Evolutionary conservation across 108 stramenopile genomes (phyloP), one percentile per base, ranked within the genome.

Genomic region (Thalassiosira profunda): DNA sequence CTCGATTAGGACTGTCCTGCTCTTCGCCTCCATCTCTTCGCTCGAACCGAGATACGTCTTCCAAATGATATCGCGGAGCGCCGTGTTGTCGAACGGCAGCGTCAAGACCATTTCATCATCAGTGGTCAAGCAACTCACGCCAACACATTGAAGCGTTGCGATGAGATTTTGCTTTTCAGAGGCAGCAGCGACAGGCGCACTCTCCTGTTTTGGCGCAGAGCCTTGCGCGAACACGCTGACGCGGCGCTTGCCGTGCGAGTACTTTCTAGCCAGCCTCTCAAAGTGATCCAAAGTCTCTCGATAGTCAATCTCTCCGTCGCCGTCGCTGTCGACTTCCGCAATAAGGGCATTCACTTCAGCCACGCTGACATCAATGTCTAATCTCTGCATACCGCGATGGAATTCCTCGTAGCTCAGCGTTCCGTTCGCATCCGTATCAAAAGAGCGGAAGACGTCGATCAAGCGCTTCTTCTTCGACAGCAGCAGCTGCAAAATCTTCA

Each of bases 31-130:
- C 31, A 51, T 38, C 65, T 38, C 61, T 49, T 20, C n/a, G n/a
- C n/a, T 53, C 9, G 55, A 29, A 15, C 9, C 23, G 5, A 87
- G 64, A 52, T 83, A 87, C 28, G 45, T 61, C 33, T 59, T 55
- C 56, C 70, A 74, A 33, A 87, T 66, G 2, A 61, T 61, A 30
- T 82, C 31, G 30, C 86, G 75, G 1, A 87, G 58, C 10, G 55
- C 37, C 21, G 79, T 52, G 24, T 63, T 63, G 51, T 87, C 84
- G 24, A 78, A 44, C 1, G 83, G 77, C 33, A 87, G 33, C n/a
- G 76, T 63, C 1, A 87, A 36, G 3, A 82, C 53, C 1, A 29
- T 11, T 15, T 43, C 47, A 29, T 41, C 26, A 3, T 53, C 40
- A 51, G 17, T 35, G 20, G 58, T 28, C 47, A 75, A 41, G 25